Conservation (phyloP, 2,329 filamentous ascomycete species). For the Colletotrichum sp. region DNA sequence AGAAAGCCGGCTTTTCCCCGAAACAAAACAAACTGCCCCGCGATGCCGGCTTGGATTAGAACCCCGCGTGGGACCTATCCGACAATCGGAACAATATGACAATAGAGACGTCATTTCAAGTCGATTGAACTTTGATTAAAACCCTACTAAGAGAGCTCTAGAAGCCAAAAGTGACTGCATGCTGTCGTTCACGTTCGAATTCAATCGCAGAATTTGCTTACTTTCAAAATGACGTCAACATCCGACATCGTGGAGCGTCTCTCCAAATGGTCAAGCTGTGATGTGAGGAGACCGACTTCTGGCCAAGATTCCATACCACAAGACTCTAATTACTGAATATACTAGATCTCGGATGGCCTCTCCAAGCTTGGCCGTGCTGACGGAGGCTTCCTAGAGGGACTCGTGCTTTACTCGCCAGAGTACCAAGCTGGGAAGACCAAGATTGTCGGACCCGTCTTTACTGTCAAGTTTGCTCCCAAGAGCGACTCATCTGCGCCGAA, state of each 20-base stretch:
- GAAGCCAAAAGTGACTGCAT: not conserved
- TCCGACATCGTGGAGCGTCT: not conserved
- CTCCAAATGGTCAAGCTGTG: not conserved
- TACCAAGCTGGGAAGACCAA: conserved; percentile 53
- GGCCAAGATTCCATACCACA: not conserved
- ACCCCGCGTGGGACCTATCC: not conserved
- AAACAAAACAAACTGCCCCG: not conserved
- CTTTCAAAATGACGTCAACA: not conserved
- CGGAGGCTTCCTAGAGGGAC: conserved; percentile 58
- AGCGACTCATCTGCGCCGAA: conserved; percentile 50
- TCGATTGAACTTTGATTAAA: not conserved
- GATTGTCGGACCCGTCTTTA: conserved; percentile 60
- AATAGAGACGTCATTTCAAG: not conserved
- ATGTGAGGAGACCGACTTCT: not conserved
- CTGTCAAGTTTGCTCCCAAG: conserved; percentile 55
- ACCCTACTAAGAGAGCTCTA: accelerated
- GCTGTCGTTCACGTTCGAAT: not conserved
- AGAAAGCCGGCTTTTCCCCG: not conserved
- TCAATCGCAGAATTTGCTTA: not conserved
- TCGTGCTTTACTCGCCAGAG: conserved; percentile 60
- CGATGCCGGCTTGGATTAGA: not conserved
- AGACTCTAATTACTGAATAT: not conserved
- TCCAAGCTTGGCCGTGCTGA: conserved; percentile 51
- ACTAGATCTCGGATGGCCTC: conserved; percentile 43
- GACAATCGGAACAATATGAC: not conserved